These are phyloP conservation scores for Tripidium arundinaceum DNA, from an alignment of 202 grass and related monocot species.

Conservation along the genomic window DNA sequence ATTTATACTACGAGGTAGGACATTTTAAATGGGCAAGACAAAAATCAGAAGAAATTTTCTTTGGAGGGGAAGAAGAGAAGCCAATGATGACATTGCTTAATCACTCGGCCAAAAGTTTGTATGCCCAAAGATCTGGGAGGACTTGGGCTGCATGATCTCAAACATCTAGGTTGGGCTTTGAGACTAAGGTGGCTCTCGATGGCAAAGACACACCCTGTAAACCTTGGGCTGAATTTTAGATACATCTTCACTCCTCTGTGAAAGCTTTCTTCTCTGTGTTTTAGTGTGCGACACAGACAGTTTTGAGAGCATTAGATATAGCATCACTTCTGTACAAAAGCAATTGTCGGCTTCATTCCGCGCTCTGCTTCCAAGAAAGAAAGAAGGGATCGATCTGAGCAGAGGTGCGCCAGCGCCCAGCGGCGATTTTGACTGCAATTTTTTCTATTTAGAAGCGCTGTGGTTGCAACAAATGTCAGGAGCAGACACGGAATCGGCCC, in stretches of 20 bases:
- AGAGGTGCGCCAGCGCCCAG: neutral
- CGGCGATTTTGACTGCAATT: neutral
- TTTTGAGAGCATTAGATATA: neutral
- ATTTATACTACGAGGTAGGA: too few species aligned
- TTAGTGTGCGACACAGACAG: neutral
- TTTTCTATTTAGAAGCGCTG: neutral
- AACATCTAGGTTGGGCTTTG: too few species aligned
- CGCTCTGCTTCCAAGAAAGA: neutral
- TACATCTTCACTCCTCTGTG: neutral
- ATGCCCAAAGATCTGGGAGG: too few species aligned
- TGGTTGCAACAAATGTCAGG: constrained; percentile 6
- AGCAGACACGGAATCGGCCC: neutral
- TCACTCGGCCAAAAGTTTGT: too few species aligned
- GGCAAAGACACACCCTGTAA: neutral
- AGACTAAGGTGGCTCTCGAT: neutral
- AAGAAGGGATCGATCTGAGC: neutral
- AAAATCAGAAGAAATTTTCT: too few species aligned
- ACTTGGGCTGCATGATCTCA: too few species aligned
- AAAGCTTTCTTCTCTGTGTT: too few species aligned
- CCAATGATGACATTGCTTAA: too few species aligned
- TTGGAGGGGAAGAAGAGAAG: too few species aligned
- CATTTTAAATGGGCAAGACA: too few species aligned
- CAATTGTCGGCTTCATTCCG: neutral
- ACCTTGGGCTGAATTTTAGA: neutral
- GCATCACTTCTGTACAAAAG: neutral